Evolutionary conservation across 1,284 basidiomycete species (phyloP).

Genomic region (Amylostereum areolatum): DNA sequence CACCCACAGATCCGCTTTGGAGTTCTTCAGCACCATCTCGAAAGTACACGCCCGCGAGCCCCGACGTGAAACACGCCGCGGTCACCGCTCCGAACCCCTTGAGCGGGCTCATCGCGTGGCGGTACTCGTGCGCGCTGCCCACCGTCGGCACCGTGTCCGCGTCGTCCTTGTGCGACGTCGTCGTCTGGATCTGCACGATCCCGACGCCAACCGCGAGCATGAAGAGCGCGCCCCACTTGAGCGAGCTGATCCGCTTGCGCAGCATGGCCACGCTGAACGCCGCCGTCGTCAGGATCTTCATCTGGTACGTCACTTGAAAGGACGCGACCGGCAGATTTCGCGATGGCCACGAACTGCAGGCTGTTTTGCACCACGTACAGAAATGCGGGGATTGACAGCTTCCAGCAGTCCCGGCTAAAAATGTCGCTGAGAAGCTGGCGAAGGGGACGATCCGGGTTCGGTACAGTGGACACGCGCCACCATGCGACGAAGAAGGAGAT

Average conservation of each 20-base stretch:
- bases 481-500: slow-evolving; percentile 82
- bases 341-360: slow-evolving; percentile 90
- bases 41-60: slow-evolving; percentile 83
- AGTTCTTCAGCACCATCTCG: slow-evolving; percentile 75
- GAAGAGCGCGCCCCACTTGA: slow-evolving; percentile 81
- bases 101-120: slow-evolving; percentile 58
- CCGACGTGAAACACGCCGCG: slow-evolving; percentile 73
- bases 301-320: slow-evolving; percentile 94
- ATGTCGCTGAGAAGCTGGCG: slow-evolving; percentile 48
- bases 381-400: slow-evolving; percentile 92
- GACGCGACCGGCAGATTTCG: slow-evolving; percentile 92
- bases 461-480: slow-evolving; percentile 27
- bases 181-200: slow-evolving; percentile 85
- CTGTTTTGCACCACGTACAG: slow-evolving; percentile 96
- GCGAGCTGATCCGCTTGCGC: slow-evolving; percentile 68
- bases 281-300: slow-evolving; percentile 97
- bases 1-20: slow-evolving; percentile 68
- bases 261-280: slow-evolving; percentile 89
- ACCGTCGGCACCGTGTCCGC: slow-evolving; percentile 19
- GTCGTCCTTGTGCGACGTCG: neutral
- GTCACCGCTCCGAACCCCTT: slow-evolving; percentile 64
- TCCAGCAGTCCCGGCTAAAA: slow-evolving; percentile 90
- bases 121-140: slow-evolving; percentile 19
- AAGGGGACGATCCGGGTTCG: slow-evolving; percentile 30
- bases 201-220: slow-evolving; percentile 89